These are phyloP conservation scores for Nidula microcarpa DNA, from an alignment of 768 basidiomycete species.

Conservation along the genomic window DNA sequence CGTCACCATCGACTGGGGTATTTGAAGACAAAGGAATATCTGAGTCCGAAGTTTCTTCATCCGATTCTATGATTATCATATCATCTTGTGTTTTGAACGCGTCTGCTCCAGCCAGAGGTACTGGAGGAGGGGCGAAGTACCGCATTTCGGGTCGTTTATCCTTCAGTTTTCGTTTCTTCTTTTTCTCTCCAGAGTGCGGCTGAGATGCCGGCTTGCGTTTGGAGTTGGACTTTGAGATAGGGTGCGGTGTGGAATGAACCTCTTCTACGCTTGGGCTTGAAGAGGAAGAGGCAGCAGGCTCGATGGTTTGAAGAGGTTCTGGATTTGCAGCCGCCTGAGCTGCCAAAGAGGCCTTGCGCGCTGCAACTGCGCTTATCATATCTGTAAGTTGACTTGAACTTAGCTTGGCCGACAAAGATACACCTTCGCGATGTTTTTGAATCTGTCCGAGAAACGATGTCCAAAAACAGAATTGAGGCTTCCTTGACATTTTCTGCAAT, in stretches of 20 bases:
- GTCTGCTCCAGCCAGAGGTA: conserved; percentile 17
- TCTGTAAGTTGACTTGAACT: no score
- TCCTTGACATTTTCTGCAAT: no score
- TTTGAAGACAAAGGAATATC: no score
- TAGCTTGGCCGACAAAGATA: no score
- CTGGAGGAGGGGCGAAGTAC: conserved; percentile 26
- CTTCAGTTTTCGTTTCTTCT: conserved; percentile 11
- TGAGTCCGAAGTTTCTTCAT: conserved; percentile 27
- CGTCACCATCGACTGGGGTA: no score
- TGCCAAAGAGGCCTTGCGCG: conserved; percentile 57
- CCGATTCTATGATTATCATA: conserved; percentile 32
- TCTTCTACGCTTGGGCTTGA: conserved; percentile 1
- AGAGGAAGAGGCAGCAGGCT: conserved; percentile 4
- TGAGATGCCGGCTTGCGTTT: conserved; percentile 41
- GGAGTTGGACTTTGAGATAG: conserved; percentile 6
- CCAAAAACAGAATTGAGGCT: no score
- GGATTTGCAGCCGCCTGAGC: conserved; percentile 12
- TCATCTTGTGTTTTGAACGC: conserved; percentile 32
- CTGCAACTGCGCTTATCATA: conserved; percentile 77
- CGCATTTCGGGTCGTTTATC: conserved; percentile 10
- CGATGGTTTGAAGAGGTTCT: conserved; percentile 9
- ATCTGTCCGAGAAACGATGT: no score
- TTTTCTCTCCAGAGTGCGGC: not conserved
- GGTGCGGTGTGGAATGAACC: conserved; percentile 2
- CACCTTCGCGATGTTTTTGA: no score